Conservation (phyloP, 805 yeast genomes). For the Lachancea mirantina region DNA sequence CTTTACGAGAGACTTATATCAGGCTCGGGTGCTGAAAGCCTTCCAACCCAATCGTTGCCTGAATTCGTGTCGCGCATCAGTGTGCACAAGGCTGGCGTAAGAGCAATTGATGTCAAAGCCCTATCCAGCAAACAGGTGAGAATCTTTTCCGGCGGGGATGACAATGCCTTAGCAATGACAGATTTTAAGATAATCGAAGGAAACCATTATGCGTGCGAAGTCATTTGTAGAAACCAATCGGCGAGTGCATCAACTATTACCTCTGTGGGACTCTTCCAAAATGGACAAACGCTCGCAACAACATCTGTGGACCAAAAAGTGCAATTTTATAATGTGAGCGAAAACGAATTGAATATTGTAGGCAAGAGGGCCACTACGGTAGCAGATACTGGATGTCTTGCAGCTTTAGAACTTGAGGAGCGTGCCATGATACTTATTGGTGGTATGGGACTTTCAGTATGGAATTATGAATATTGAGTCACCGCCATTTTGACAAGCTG, state of each 20-base stretch:
- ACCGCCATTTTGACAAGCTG: too few relatives aligned
- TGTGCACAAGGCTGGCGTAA: conserved; percentile 82
- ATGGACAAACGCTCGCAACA: conserved; percentile 38
- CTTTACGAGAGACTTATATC: neutral
- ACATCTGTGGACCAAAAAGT: conserved; percentile 82
- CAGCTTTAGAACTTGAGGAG: conserved; percentile 27
- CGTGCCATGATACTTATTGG: conserved; percentile 46
- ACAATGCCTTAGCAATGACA: conserved; percentile 57
- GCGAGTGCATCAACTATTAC: conserved; percentile 92
- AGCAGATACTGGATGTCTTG: conserved; percentile 84
- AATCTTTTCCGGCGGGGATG: conserved; percentile 86
- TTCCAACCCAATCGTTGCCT: conserved; percentile 8
- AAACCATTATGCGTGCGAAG: too few relatives aligned
- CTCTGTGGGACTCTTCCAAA: conserved; percentile 38
- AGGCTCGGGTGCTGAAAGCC: neutral
- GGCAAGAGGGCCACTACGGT: conserved; percentile 62
- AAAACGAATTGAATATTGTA: conserved; percentile 22
- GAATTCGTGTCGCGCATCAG: conserved; percentile 32
- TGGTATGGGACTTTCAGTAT: conserved; percentile 70
- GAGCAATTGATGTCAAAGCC: conserved; percentile 41
- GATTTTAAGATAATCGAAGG: conserved; percentile 26
- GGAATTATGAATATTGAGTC: too few relatives aligned
- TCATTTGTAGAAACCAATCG: conserved; percentile 34
- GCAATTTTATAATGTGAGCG: conserved; percentile 50
- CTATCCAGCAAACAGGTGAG: conserved; percentile 15